Evolutionary conservation across 331 rosid genomes (phyloP).

Genomic region (Pyracantha coccinea): DNA sequence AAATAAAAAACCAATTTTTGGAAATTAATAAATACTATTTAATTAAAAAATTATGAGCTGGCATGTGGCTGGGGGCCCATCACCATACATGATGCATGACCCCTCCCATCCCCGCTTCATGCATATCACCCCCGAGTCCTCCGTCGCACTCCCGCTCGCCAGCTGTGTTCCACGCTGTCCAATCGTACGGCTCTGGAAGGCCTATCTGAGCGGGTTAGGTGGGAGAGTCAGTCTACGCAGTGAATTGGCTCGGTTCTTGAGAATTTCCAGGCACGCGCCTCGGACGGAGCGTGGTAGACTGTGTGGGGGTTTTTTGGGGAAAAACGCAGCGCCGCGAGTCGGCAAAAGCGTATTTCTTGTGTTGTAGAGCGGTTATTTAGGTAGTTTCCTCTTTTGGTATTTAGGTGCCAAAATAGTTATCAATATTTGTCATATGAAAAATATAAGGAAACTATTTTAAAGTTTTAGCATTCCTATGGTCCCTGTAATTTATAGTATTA

Average conservation of each 20-base stretch:
- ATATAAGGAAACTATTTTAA: no score
- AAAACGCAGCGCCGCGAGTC: background rate
- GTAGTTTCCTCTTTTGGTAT: background rate
- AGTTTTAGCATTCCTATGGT: accelerated
- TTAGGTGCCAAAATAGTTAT: background rate
- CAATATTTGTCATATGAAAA: background rate
- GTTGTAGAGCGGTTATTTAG: background rate
- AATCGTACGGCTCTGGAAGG: background rate
- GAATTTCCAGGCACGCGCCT: background rate
- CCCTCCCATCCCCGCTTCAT: conserved; percentile 8
- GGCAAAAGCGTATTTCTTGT: background rate
- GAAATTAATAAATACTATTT: background rate
- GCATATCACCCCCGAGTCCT: background rate
- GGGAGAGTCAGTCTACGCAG: no score
- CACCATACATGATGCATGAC: conserved; percentile 17
- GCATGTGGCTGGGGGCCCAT: background rate
- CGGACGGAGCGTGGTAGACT: background rate
- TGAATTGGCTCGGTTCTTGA: background rate
- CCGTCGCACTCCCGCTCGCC: background rate
- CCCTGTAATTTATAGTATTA: no score
- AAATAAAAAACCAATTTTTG: no score
- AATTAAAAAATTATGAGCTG: conserved; percentile 4
- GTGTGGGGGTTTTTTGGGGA: background rate
- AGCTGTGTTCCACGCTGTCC: background rate
- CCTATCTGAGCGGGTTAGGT: background rate